Conservation (phyloP, 2,329 filamentous ascomycete species). For the Calonectria pseudoreteaudii region DNA sequence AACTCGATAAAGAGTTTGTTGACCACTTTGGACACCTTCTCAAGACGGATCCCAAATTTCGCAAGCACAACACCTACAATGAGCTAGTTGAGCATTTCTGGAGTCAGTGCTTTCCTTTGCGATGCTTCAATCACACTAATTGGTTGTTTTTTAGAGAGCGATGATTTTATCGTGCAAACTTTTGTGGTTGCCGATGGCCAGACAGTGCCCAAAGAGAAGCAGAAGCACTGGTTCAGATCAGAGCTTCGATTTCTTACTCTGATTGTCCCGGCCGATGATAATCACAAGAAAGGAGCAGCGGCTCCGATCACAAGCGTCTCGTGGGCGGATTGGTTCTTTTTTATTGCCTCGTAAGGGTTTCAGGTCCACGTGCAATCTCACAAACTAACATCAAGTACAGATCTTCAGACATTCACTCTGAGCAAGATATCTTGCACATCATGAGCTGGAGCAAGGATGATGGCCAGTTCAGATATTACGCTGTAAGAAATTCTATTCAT, state of each 20-base stretch:
- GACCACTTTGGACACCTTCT: not conserved
- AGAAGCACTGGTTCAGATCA: slow-evolving; percentile 1
- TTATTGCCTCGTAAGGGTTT: not conserved
- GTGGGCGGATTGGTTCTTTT: not conserved
- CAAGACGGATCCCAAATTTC: not conserved
- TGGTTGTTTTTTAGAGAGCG: not conserved
- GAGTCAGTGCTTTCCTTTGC: not conserved
- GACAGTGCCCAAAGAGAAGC: not conserved
- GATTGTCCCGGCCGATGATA: not conserved
- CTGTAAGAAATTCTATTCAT: not conserved
- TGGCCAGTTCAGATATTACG: slow-evolving; percentile 3
- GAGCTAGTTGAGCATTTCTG: not conserved
- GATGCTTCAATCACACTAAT: not conserved
- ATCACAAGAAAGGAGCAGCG: not conserved
- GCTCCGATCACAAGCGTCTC: not conserved
- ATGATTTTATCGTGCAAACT: not conserved
- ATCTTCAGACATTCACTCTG: not conserved
- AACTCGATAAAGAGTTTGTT: not conserved
- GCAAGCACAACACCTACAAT: not conserved
- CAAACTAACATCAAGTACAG: not conserved
- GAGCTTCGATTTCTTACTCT: not conserved
- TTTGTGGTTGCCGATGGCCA: not conserved
- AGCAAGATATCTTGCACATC: not conserved
- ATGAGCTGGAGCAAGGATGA: not conserved
- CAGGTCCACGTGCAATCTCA: not conserved